A percentile compares a stretch with the other conserved stretches of the same genome.
Conservation (phyloP, 768 basidiomycete genomes). For the Tricholoma terreum region DNA sequence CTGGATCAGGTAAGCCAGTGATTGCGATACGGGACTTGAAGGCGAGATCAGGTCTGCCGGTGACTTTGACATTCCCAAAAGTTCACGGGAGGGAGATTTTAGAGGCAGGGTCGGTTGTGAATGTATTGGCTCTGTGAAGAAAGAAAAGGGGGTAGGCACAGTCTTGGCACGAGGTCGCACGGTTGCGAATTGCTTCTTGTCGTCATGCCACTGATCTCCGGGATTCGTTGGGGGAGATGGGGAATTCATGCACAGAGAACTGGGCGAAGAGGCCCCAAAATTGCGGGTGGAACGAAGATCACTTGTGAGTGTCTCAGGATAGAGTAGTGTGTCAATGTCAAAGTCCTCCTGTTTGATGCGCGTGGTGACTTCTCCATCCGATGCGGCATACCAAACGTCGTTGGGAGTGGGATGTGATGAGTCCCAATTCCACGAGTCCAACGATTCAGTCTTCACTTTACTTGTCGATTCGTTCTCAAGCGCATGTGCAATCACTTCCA, state of each 20-base stretch:
- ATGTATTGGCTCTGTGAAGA: constrained; percentile 13
- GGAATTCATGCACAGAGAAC: constrained; percentile 27
- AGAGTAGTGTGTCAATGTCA: constrained; percentile 37
- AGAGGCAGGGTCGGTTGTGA: constrained; percentile 7
- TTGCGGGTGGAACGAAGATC: constrained; percentile 17
- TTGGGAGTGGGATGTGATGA: constrained; percentile 19
- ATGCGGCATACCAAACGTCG: constrained; percentile 26
- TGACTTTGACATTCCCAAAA: constrained; percentile 18
- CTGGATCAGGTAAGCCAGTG: constrained; percentile 38
- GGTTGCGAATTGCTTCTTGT: constrained; percentile 17
- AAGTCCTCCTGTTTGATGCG: constrained; percentile 48
- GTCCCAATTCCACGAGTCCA: constrained; percentile 47
- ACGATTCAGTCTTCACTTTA: constrained; percentile 42
- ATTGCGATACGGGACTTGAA: constrained; percentile 21
- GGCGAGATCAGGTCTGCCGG: constrained; percentile 18
- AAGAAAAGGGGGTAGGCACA: constrained; percentile 25
- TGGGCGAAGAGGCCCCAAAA: constrained; percentile 25
- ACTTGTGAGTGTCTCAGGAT: constrained; percentile 23
- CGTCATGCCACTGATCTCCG: constrained; percentile 8
- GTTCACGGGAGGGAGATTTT: constrained; percentile 14
- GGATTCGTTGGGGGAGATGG: constrained; percentile 23
- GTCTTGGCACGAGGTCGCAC: constrained; percentile 41
- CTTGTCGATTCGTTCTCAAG: constrained; percentile 26
- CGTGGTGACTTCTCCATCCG: constrained; percentile 28
- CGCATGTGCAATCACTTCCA: constrained; percentile 34